A percentile compares a stretch with the other conserved stretches of the same genome.
These are phyloP conservation scores for Fonsecaea multimorphosa DNA, from an alignment of 2,329 filamentous ascomycete species.

Conservation along the genomic window DNA sequence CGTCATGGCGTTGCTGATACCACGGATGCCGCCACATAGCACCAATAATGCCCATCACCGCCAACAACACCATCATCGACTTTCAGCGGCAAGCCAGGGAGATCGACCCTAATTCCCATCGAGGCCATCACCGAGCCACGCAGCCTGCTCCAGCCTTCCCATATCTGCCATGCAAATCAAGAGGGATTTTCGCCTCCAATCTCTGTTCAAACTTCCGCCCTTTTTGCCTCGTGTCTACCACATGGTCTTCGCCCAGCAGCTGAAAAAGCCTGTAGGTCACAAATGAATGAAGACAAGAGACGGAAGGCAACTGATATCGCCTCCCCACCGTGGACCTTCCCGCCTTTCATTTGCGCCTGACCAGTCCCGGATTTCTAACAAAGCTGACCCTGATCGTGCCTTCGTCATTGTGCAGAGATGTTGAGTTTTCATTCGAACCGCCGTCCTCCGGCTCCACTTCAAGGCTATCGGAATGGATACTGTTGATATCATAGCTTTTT, in stretches of 20 bases:
- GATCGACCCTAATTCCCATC: neutral
- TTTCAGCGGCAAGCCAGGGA: neutral
- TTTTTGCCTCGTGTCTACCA: neutral
- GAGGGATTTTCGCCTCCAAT: neutral
- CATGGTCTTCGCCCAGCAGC: neutral
- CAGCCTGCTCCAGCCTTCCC: slow-evolving; percentile 1
- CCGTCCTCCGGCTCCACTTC: slow-evolving; percentile 10
- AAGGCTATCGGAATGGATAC: slow-evolving; percentile 21
- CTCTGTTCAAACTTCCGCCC: neutral
- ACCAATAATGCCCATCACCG: neutral
- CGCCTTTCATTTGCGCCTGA: slow-evolving; percentile 8
- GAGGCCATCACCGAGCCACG: neutral
- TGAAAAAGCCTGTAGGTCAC: neutral
- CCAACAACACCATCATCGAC: neutral
- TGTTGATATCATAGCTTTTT: slow-evolving; percentile 30
- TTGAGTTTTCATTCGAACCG: slow-evolving; percentile 15
- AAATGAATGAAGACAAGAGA: neutral
- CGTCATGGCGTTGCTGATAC: neutral
- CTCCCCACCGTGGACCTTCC: neutral
- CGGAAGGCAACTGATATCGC: neutral
- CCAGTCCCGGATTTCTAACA: slow-evolving; percentile 2
- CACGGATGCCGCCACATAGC: neutral
- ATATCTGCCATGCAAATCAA: neutral
- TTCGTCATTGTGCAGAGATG: slow-evolving; percentile 19
- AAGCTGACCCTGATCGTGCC: slow-evolving; percentile 10